Conservation (phyloP, 2,329 filamentous ascomycete genomes). For the Blastomyces emzantsi region DNA sequence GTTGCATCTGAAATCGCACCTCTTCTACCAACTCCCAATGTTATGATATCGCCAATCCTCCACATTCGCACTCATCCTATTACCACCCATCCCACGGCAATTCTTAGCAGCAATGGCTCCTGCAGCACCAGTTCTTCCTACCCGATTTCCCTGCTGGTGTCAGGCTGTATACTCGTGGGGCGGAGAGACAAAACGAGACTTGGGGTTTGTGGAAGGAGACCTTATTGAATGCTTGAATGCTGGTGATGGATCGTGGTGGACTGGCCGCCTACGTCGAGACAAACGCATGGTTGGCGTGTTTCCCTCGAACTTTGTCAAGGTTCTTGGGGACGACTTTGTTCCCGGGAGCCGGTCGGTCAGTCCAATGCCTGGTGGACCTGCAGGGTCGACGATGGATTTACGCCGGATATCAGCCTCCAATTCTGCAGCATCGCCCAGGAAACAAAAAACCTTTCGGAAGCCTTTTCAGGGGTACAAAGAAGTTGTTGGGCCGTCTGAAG, state of each 20-base stretch:
- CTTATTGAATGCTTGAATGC: conserved; percentile 97
- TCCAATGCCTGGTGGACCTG: conserved; percentile 41
- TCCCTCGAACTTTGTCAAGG: conserved; percentile 93
- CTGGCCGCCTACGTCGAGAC: conserved; percentile 80
- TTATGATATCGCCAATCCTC: conserved; percentile 5
- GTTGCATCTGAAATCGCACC: not conserved
- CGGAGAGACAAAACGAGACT: conserved; percentile 87
- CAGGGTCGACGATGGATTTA: not conserved
- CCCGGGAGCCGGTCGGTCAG: conserved; percentile 48
- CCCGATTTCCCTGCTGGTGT: conserved; percentile 82
- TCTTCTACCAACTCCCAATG: not conserved
- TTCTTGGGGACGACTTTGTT: conserved; percentile 75
- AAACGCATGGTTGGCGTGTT: conserved; percentile 86
- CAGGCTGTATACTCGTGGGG: conserved; percentile 89
- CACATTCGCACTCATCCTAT: not conserved
- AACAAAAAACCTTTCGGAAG: conserved; percentile 53
- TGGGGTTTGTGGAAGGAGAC: conserved; percentile 96
- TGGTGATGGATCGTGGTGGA: conserved; percentile 98
- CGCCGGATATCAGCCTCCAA: conserved; percentile 30
- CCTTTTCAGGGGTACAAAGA: conserved; percentile 56
- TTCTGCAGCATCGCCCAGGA: conserved; percentile 43
- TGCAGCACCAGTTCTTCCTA: conserved; percentile 50
- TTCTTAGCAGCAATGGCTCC: conserved; percentile 36
- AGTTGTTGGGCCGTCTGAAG: conserved; percentile 34
- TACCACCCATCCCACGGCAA: not conserved